A percentile compares a stretch with the other conserved stretches of the same genome.
These are phyloP conservation scores for Oidiodendron maius DNA, from an alignment of 495 filamentous ascomycete genomes.

Conservation along the genomic window DNA sequence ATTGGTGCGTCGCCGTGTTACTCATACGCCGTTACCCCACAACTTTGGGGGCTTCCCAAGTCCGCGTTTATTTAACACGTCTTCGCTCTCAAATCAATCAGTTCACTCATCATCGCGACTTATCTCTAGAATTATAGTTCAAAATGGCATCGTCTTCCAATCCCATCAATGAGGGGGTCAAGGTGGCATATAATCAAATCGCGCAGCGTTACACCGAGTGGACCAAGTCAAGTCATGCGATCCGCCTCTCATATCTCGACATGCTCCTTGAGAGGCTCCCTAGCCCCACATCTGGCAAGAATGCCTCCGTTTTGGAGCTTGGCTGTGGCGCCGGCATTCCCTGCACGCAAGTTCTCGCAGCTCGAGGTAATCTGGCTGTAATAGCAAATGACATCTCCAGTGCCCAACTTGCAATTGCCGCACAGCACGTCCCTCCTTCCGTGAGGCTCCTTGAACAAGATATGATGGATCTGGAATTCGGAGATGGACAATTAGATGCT, in stretches of 20 bases:
- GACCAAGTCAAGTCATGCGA: constrained; percentile 23
- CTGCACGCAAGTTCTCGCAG: constrained; percentile 25
- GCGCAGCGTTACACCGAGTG: constrained; percentile 32
- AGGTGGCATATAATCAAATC: constrained; percentile 34
- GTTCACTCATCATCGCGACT: no score
- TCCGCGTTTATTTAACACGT: no score
- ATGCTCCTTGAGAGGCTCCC: constrained; percentile 22
- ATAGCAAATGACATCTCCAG: constrained; percentile 36
- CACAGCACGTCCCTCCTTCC: constrained; percentile 8
- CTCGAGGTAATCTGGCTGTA: constrained; percentile 8
- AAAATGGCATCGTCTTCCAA: no score
- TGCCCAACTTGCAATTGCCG: constrained; percentile 30
- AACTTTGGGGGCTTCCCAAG: no score
- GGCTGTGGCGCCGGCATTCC: constrained; percentile 38
- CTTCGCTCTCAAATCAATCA: no score
- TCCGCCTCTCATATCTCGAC: constrained; percentile 27
- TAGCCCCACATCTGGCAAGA: not conserved
- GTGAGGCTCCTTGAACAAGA: constrained; percentile 30
- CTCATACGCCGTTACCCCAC: no score
- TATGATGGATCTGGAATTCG: constrained; percentile 35
- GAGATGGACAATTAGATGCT: constrained; percentile 26
- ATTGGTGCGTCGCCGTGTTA: no score
- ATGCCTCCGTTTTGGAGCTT: constrained; percentile 28
- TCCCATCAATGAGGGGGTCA: no score
- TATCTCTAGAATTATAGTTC: no score